phyloP scores from a whole-genome alignment of 768 basidiomycete genomes.

The Udeniomyces megalosporus region DNA sequence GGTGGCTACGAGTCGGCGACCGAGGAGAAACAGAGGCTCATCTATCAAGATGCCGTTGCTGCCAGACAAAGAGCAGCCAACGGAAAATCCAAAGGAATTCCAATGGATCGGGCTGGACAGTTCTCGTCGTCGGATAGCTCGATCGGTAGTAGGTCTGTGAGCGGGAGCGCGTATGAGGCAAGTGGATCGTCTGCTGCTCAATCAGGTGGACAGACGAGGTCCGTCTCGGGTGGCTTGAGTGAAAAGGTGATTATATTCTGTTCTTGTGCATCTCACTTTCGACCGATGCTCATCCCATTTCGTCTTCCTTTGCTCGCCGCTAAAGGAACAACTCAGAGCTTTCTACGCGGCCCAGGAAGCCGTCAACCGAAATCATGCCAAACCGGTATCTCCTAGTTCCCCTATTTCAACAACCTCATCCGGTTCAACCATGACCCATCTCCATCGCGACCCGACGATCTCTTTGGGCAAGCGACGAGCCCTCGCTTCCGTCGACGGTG shows the following conservation, averaged over 20 bases:
- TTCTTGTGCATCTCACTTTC: neutral
- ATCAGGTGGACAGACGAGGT: too few relatives aligned
- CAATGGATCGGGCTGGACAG: too few relatives aligned
- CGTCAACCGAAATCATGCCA: neutral
- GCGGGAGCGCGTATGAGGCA: too few relatives aligned
- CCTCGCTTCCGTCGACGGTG: neutral
- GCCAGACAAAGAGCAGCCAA: neutral
- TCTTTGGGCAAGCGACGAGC: neutral
- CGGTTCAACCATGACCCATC: neutral
- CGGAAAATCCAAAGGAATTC: neutral
- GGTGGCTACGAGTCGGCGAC: neutral
- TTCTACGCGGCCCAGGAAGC: conserved; percentile 11
- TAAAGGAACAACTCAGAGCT: neutral
- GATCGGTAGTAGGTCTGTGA: too few relatives aligned
- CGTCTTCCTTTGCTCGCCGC: neutral
- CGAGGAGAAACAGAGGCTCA: neutral
- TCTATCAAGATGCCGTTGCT: neutral
- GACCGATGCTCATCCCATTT: neutral
- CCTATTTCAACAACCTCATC: neutral
- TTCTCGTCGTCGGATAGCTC: too few relatives aligned
- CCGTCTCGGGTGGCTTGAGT: too few relatives aligned
- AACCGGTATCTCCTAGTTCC: neutral
- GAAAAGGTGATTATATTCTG: too few relatives aligned
- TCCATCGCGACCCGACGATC: neutral
- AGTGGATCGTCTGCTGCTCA: too few relatives aligned